Conservation (phyloP, 1,139 yeast species). For the Pichia sp. region DNA sequence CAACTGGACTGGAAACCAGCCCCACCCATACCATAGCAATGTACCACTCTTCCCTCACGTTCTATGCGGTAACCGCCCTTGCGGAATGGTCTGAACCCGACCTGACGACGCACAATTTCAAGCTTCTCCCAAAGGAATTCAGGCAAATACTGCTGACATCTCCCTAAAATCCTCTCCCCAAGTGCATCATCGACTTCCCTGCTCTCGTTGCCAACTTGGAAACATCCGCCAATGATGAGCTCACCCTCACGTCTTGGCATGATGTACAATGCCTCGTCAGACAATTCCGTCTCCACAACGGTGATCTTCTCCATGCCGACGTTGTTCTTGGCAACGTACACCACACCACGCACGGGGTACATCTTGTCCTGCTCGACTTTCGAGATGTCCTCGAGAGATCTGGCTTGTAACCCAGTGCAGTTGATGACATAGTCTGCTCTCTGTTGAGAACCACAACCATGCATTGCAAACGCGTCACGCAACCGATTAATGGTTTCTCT, state of each 20-base stretch:
- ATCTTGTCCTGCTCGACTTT: slow-evolving; percentile 18
- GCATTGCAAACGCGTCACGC: slow-evolving; percentile 18
- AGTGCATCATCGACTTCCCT: slow-evolving; percentile 31
- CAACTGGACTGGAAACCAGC: slow-evolving; percentile 40
- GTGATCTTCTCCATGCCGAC: slow-evolving; percentile 16
- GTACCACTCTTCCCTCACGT: slow-evolving; percentile 26
- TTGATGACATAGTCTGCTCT: slow-evolving; percentile 36
- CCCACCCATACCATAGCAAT: slow-evolving; percentile 48
- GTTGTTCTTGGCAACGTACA: slow-evolving; percentile 34
- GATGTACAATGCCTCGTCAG: slow-evolving; percentile 37
- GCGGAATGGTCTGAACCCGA: slow-evolving; percentile 45
- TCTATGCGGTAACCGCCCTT: slow-evolving; percentile 36
- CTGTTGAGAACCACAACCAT: slow-evolving; percentile 3
- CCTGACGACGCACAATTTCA: slow-evolving; percentile 37
- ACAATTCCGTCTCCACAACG: slow-evolving; percentile 26
- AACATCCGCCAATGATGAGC: slow-evolving; percentile 45
- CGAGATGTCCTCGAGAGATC: slow-evolving; percentile 31
- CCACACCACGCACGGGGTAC: slow-evolving; percentile 41
- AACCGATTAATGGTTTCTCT: slow-evolving; percentile 19
- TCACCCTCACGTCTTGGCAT: slow-evolving; percentile 54
- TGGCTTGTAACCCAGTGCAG: slow-evolving; percentile 42
- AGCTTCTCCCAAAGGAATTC: slow-evolving; percentile 32
- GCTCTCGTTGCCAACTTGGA: slow-evolving; percentile 26
- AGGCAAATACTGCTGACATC: slow-evolving; percentile 40
- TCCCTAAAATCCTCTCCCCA: slow-evolving; percentile 32